Evolutionary conservation across 306 rosid species (phyloP).

Genomic region (Vigna unguiculata): DNA sequence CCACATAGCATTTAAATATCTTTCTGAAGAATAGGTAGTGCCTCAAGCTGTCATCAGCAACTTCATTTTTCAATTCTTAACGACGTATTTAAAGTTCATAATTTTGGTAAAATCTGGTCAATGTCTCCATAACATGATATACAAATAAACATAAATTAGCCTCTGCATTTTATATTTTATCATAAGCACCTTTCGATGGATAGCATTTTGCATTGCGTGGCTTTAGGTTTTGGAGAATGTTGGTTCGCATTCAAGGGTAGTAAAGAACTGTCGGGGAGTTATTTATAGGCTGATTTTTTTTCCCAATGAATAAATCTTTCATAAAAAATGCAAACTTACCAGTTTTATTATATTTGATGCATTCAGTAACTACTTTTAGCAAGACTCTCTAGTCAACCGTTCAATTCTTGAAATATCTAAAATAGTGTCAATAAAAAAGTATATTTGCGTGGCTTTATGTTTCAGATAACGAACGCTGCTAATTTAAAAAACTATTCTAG

Average conservation of each 20-base stretch:
- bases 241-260: background rate
- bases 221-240: background rate
- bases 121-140: background rate
- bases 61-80: slow-evolving; percentile 58
- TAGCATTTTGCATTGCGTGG: background rate
- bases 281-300: background rate
- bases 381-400: too few relatives aligned
- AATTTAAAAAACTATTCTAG: background rate
- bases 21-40: slow-evolving; percentile 43
- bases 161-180: background rate
- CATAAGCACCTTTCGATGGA: background rate
- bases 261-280: background rate
- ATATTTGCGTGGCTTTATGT: too few relatives aligned
- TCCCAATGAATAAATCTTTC: background rate
- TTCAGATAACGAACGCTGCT: too few relatives aligned
- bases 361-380: background rate
- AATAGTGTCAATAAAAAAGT: background rate
- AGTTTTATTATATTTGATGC: background rate
- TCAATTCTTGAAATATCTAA: background rate
- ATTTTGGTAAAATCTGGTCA: background rate
- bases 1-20: slow-evolving; percentile 40
- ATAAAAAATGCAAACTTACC: background rate
- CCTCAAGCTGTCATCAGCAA: slow-evolving; percentile 56
- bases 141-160: background rate
- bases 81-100: slow-evolving; percentile 43